Evolutionary conservation across 176 grass and related monocot species (phyloP), one percentile per base, ranked within the genome.

Genomic region (Oryza nivara): DNA sequence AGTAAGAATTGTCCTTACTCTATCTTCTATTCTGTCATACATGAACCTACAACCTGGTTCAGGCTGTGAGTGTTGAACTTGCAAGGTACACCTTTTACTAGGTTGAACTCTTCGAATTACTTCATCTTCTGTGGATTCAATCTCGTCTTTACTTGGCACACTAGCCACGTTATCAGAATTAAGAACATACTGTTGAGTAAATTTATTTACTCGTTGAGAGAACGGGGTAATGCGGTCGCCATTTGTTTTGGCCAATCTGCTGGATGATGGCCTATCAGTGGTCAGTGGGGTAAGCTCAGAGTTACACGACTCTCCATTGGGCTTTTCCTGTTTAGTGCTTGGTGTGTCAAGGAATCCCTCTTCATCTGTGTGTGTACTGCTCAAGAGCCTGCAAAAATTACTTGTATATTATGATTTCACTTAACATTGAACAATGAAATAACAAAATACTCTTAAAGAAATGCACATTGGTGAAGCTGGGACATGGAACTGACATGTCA

Each of bases 21-120:
- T 83, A 85, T 94, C 89, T 90, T 94, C 86, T 23, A 77, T 95
- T 89, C 87, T 90, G 86, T 98, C 96, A 79, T 95, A 93, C 91
- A 98, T 98, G 84, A 97, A 97, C 78, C 93, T 91, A 72, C 81
- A 98, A 44, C 89, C 93, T 75, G 86, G 79, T 90, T 90, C 78
- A 83, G 96, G 96, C 63, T 85, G 84, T 36, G 91, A 94, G 49
- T 17, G 32, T 77, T 89, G 83, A 68, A 98, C 89, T 88, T 85
- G 91, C 73, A 98, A 98, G 56, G 75, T 88, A 81, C 93, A 98
- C 68, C 83, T 89, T 90, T 93, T 74, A 40, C 80, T 87, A 51
- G 93, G 89, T 80, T 89, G 85, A 52, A 92, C 77, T 80, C 93
- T 88, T 94, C 63, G 90, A 77, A 95, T 94, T 74, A 98, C 60